Evolutionary conservation across 495 filamentous ascomycete genomes (phyloP).

Genomic region (Parathielavia hyrcaniae): DNA sequence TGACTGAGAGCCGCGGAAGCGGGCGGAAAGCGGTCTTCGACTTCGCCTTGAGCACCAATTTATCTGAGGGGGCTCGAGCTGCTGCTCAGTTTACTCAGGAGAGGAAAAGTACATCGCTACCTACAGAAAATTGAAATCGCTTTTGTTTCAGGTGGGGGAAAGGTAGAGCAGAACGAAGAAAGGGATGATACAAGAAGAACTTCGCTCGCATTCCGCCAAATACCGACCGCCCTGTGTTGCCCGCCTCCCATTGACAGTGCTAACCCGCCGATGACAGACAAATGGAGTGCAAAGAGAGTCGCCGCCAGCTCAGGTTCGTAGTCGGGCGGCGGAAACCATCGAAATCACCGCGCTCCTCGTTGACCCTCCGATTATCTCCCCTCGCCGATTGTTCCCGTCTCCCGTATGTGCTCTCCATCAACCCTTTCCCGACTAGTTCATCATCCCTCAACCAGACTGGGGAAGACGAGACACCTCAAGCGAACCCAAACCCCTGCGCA

Average conservation of each 20-base stretch:
- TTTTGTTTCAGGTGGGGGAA: background rate
- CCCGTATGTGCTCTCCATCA: background rate
- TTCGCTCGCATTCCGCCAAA: background rate
- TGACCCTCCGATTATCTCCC: too few species aligned
- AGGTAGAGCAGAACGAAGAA: too few species aligned
- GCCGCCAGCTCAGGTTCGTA: too few species aligned
- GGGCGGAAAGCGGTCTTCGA: background rate
- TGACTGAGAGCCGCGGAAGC: background rate
- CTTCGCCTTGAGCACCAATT: background rate
- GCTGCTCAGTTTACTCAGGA: background rate
- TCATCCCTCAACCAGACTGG: background rate
- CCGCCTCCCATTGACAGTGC: too few species aligned
- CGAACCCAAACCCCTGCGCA: constrained; percentile 84
- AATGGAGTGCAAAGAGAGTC: background rate
- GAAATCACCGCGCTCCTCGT: background rate
- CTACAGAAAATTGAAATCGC: background rate
- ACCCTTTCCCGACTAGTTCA: background rate
- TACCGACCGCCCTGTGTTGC: too few species aligned
- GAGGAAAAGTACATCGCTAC: background rate
- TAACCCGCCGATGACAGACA: background rate
- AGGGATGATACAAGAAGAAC: background rate
- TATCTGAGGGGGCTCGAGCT: constrained; percentile 1
- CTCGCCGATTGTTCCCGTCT: too few species aligned
- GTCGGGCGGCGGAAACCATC: background rate
- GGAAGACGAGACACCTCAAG: constrained; percentile 22